phyloP scores from a whole-genome alignment of 1,284 basidiomycete species.

The Sphaerobolus stellatus region DNA sequence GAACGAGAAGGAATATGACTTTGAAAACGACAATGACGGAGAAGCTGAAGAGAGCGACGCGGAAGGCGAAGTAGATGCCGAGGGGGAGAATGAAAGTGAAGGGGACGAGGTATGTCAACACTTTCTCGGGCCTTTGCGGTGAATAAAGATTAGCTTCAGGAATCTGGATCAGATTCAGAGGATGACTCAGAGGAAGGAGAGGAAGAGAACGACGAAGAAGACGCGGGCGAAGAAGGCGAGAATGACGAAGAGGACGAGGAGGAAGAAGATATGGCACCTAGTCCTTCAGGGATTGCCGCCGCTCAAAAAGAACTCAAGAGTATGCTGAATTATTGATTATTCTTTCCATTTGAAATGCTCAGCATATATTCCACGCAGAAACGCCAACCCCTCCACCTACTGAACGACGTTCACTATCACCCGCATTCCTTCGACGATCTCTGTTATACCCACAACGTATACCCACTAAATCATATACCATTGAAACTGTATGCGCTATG shows the following conservation, averaged over 20 bases:
- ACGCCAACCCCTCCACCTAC: constrained; percentile 32
- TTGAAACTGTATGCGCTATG: constrained; percentile 92
- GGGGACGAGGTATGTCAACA: constrained; percentile 55
- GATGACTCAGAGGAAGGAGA: constrained; percentile 52
- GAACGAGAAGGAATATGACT: constrained; percentile 34
- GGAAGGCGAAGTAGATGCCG: constrained; percentile 45
- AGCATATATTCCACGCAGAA: constrained; percentile 11
- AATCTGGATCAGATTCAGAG: constrained; percentile 29
- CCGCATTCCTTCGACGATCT: constrained; percentile 51
- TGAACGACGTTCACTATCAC: constrained; percentile 57
- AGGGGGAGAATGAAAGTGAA: constrained; percentile 62
- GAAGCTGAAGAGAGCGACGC: constrained; percentile 35
- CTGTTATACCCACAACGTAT: constrained; percentile 30
- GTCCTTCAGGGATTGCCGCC: constrained; percentile 17
- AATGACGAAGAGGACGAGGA: constrained; percentile 31
- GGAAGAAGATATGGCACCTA: constrained; percentile 15
- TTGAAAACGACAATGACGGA: constrained; percentile 46
- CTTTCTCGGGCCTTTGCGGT: constrained; percentile 7
- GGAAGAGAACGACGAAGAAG: constrained; percentile 57
- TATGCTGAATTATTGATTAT: not conserved
- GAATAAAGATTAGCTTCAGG: constrained; percentile 6
- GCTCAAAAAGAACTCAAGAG: constrained; percentile 12
- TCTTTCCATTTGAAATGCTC: not conserved
- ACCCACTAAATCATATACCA: constrained; percentile 57
- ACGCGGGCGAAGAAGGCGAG: constrained; percentile 33